These are phyloP conservation scores for Fraxinus dipetala DNA, from an alignment of 305 asterid species.

Conservation along the genomic window DNA sequence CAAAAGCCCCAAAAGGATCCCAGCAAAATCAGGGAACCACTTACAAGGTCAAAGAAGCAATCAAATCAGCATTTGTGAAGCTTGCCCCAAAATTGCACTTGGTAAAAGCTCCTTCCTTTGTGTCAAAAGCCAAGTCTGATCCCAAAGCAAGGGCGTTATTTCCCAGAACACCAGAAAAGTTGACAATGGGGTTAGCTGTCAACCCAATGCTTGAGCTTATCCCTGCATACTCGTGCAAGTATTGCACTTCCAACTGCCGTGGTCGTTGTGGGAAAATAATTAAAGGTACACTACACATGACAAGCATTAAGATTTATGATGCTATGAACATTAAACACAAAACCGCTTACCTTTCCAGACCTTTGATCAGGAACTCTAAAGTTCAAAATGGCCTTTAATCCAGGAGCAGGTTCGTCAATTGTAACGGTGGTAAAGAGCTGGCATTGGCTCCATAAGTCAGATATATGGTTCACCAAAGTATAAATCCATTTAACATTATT, in stretches of 20 bases:
- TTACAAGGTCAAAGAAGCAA: constrained; percentile 30
- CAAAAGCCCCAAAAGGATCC: neutral
- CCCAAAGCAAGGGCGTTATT: constrained; percentile 37
- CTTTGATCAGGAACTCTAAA: constrained; percentile 81
- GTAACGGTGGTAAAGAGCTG: constrained; percentile 76
- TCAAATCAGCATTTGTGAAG: constrained; percentile 26
- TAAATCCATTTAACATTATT: neutral
- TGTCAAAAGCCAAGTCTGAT: constrained; percentile 30
- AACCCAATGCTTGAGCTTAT: constrained; percentile 70
- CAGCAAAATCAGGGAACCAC: constrained; percentile 3
- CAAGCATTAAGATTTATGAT: neutral
- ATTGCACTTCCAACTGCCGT: constrained; percentile 72
- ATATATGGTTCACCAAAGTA: constrained; percentile 3
- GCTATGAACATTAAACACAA: neutral
- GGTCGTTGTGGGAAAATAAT: constrained; percentile 7
- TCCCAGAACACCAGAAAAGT: constrained; percentile 78
- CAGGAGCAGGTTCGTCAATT: constrained; percentile 71
- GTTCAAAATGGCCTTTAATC: constrained; percentile 68
- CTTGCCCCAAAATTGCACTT: constrained; percentile 27
- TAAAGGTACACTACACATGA: neutral
- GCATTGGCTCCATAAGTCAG: constrained; percentile 17
- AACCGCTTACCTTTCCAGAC: constrained; percentile 64
- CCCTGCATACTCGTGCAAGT: constrained; percentile 75
- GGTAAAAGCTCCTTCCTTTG: constrained; percentile 25
- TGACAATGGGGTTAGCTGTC: constrained; percentile 78